Evolutionary conservation across 1,284 basidiomycete species (phyloP).

Genomic region (Cryptococcus deneoformans): DNA sequence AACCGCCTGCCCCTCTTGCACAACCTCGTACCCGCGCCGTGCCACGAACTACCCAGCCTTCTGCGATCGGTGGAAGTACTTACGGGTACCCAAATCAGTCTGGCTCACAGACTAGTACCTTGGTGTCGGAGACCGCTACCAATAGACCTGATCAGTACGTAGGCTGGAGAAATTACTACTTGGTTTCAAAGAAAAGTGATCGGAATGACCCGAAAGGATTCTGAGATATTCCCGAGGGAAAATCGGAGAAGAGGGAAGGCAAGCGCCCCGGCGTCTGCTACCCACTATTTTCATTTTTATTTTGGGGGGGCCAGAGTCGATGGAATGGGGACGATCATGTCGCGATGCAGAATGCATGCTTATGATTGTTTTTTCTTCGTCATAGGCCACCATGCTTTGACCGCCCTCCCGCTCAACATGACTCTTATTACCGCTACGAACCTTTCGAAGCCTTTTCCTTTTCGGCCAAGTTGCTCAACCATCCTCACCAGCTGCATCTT

Average conservation of each 20-base stretch:
- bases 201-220: conserved; percentile 11
- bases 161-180: conserved; percentile 27
- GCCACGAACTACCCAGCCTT: conserved; percentile 8
- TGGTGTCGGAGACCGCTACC: conserved; percentile 6
- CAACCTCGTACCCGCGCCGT: conserved; percentile 12
- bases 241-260: conserved; percentile 2
- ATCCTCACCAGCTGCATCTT: conserved; percentile 32
- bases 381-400: conserved; percentile 36
- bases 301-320: neutral
- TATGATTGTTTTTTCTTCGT: too few relatives aligned
- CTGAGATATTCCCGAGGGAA: neutral
- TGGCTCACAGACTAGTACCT: conserved; percentile 8
- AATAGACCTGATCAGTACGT: conserved; percentile 41
- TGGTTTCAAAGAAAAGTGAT: conserved; percentile 1
- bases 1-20: neutral
- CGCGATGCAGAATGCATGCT: too few relatives aligned
- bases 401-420: conserved; percentile 29
- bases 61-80: neutral
- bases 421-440: conserved; percentile 35
- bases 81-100: neutral
- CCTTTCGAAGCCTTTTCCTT: conserved; percentile 35
- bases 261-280: too few relatives aligned
- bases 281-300: too few relatives aligned
- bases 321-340: neutral
- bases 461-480: conserved; percentile 25